Conservation (phyloP, 2,329 filamentous ascomycete species). For the Coleophoma eucalyptorum region DNA sequence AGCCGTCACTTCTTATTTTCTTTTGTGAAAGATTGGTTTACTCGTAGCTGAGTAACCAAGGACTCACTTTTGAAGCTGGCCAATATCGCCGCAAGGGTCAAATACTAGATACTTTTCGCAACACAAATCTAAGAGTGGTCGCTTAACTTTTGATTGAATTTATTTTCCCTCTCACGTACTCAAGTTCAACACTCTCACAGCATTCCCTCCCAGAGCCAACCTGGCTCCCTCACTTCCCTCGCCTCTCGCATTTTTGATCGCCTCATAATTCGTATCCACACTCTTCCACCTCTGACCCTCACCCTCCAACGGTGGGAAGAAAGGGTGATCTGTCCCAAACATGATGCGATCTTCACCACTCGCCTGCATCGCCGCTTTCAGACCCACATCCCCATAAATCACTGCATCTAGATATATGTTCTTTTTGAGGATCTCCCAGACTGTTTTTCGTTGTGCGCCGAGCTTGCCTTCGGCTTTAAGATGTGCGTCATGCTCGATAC, state of each 20-base stretch:
- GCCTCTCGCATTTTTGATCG: constrained; percentile 49
- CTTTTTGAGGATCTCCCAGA: constrained; percentile 64
- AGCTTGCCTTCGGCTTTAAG: constrained; percentile 61
- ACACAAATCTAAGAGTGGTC: too few relatives aligned
- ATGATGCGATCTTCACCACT: constrained; percentile 67
- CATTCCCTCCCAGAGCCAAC: constrained; percentile 58
- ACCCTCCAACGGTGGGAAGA: constrained; percentile 73
- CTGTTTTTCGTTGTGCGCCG: constrained; percentile 40
- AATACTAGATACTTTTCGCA: too few relatives aligned
- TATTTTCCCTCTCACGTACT: constrained; percentile 3
- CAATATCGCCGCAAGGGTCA: too few relatives aligned
- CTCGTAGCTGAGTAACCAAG: too few relatives aligned
- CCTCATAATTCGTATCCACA: constrained; percentile 54
- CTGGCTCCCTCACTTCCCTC: constrained; percentile 39
- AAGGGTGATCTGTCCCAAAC: constrained; percentile 82
- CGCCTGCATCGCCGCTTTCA: constrained; percentile 67
- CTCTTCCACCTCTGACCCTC: constrained; percentile 67
- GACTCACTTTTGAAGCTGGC: too few relatives aligned
- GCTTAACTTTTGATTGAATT: too few relatives aligned
- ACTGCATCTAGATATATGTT: constrained; percentile 90
- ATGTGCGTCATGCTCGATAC: constrained; percentile 77
- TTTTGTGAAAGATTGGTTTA: too few relatives aligned
- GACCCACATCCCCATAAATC: constrained; percentile 71
- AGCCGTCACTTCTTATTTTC: too few relatives aligned
- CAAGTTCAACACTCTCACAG: constrained; percentile 45